Percentiles rank a stretch among this genome's conserved stretches.
These are phyloP conservation scores for Cyclotella distinguenda DNA, from an alignment of 108 stramenopile genomes.

Conservation along the genomic window DNA sequence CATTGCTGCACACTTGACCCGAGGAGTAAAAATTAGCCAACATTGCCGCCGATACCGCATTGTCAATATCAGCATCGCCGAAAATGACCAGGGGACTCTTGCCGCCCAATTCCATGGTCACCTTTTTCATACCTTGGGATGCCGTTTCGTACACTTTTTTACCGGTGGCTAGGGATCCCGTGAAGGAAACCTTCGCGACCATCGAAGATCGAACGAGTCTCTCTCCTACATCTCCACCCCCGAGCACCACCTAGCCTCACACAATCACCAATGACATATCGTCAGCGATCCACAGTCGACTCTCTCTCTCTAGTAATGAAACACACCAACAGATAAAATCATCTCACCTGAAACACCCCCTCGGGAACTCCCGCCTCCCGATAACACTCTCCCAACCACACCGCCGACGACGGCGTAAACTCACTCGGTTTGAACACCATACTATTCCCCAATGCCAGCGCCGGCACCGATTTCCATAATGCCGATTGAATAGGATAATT, in stretches of 20 bases:
- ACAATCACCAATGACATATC: not conserved
- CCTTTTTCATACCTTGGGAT: conserved; percentile 45
- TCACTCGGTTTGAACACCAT: conserved; percentile 95
- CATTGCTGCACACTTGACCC: conserved; percentile 86
- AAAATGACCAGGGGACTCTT: conserved; percentile 83
- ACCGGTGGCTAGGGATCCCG: conserved; percentile 66
- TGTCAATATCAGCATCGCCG: conserved; percentile 66
- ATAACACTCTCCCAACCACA: conserved; percentile 63
- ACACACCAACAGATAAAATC: not conserved
- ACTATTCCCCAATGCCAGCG: conserved; percentile 85
- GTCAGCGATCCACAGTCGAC: not conserved
- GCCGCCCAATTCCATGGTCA: conserved; percentile 86
- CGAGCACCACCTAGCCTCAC: conserved; percentile 51
- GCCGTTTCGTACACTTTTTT: conserved; percentile 47
- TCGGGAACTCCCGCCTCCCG: conserved; percentile 83
- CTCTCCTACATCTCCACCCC: conserved; percentile 68
- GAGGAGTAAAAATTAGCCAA: conserved; percentile 66
- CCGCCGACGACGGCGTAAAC: conserved; percentile 83
- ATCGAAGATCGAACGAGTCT: conserved; percentile 51
- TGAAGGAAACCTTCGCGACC: conserved; percentile 86
- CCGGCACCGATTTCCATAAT: conserved; percentile 86
- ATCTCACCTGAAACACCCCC: conserved; percentile 71
- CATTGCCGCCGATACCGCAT: conserved; percentile 64
- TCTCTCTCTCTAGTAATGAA: too few relatives aligned
- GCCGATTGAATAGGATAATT: conserved; percentile 87